Percentiles rank a stretch among this genome's conserved stretches.
Evolutionary conservation across 2,329 filamentous ascomycete genomes (phyloP).

Genomic region (Ascochyta lentis): DNA sequence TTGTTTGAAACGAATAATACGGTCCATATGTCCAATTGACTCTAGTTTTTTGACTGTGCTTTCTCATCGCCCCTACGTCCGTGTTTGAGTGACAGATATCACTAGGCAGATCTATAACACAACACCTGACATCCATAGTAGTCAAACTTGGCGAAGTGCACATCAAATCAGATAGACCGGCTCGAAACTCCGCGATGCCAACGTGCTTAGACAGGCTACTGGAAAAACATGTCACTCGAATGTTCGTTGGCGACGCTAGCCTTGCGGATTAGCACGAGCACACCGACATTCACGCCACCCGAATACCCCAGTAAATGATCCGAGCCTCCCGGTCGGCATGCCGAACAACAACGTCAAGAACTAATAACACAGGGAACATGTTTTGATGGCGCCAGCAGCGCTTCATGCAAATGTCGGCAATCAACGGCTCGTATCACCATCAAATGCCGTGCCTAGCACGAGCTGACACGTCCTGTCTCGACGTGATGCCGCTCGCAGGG

Average conservation of each 20-base stretch:
- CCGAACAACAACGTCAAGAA: constrained; percentile 19
- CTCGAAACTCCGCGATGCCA: neutral
- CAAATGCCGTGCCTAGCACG: neutral
- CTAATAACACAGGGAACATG: neutral
- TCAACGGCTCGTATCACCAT: constrained; percentile 8
- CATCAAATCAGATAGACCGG: neutral
- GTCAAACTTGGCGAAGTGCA: too few species aligned
- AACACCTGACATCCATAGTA: neutral
- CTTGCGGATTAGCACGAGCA: constrained; percentile 19
- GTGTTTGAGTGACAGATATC: neutral
- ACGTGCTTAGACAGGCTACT: neutral
- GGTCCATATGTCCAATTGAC: too few species aligned
- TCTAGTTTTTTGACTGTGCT: too few species aligned
- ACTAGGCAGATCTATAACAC: neutral
- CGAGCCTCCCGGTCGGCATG: constrained; percentile 26
- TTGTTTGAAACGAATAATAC: neutral
- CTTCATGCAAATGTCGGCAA: constrained; percentile 14
- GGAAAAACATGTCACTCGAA: constrained; percentile 12
- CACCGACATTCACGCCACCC: constrained; percentile 32
- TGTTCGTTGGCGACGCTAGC: constrained; percentile 13
- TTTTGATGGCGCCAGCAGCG: constrained; percentile 16
- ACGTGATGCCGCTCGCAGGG: neutral
- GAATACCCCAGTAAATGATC: constrained; percentile 11
- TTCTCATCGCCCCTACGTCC: neutral
- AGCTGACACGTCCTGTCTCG: neutral